phyloP scores from a whole-genome alignment of 768 basidiomycete genomes.

The Xerocomellus amylosporus region DNA sequence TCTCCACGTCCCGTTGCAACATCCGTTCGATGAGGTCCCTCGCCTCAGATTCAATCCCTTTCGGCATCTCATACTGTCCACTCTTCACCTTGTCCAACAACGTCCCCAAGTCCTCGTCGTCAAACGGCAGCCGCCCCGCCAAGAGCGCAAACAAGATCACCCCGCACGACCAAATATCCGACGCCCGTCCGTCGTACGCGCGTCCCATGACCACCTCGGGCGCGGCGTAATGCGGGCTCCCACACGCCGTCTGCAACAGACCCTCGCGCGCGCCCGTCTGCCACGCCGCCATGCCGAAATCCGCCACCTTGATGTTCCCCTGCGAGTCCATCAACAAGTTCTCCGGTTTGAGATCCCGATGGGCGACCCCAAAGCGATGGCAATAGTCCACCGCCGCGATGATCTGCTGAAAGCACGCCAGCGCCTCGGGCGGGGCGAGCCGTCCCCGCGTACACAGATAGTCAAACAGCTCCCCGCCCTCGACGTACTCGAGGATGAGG shows the following conservation, averaged over 20 bases:
- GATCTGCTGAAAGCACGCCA: constrained; percentile 90
- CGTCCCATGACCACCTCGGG: constrained; percentile 86
- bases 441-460: constrained; percentile 79
- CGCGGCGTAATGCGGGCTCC: constrained; percentile 92
- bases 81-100: constrained; percentile 80
- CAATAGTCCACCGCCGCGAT: constrained; percentile 90
- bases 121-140: constrained; percentile 85
- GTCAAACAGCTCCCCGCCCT: constrained; percentile 94
- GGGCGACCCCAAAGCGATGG: constrained; percentile 91
- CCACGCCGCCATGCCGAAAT: constrained; percentile 98
- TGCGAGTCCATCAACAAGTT: constrained; percentile 84
- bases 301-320: constrained; percentile 90
- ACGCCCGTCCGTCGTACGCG: constrained; percentile 80
- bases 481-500: constrained; percentile 92
- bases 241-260: constrained; percentile 80
- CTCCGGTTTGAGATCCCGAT: constrained; percentile 93
- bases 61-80: constrained; percentile 73
- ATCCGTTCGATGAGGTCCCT: constrained; percentile 77
- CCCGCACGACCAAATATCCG: constrained; percentile 97
- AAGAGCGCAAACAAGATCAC: constrained; percentile 91
- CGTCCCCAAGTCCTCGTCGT: constrained; percentile 76
- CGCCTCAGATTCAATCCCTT: constrained; percentile 63
- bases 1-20: constrained; percentile 71
- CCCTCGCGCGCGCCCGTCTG: constrained; percentile 57
- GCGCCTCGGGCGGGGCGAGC: constrained; percentile 67